Evolutionary conservation across 192 early-diverging fungal species (phyloP), one percentile per base, ranked within the genome.

Genomic region (Lobulomyces angularis): DNA sequence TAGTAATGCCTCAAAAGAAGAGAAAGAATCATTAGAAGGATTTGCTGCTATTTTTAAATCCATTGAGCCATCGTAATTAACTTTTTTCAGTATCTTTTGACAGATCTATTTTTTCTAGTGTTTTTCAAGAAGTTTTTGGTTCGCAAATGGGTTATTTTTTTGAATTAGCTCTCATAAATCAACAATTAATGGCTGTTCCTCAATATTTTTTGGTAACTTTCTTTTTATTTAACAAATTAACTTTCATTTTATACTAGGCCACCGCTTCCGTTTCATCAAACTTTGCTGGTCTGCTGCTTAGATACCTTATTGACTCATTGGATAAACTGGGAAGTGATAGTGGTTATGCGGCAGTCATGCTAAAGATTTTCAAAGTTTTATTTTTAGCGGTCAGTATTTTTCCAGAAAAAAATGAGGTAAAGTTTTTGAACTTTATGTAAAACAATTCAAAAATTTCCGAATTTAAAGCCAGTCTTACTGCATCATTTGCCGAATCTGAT

Each of bases 41-140:
- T 94, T 99, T 74, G 77, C 85, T 1, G 74, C 79, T 14, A 74
- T 84, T 4, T 94, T 94, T 53, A 76, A 80, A 7, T 56, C 64
- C 24, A 52, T 94, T 9, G 88, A 96, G 43, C 83, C 88, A 3
- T 74, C 84, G 3, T n/a, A n/a, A n/a, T n/a, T n/a, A n/a, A n/a
- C n/a, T n/a, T n/a, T n/a, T n/a, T n/a, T n/a, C n/a, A n/a, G n/a
- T n/a, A n/a, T n/a, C n/a, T n/a, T n/a, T n/a, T n/a, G n/a, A n/a
- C n/a, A n/a, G n/a, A n/a, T n/a, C n/a, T n/a, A n/a, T n/a, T n/a
- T n/a, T n/a, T n/a, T n/a, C n/a, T n/a, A n/a, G n/a, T n/a, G 73
- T 88, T 1, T 96, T 92, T 56, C 91, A 97, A 53, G 92, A 97
- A 55, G 80, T 94, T n/a, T 88, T 94, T 46, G 65, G 82, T 4